Evolutionary conservation across 2,329 filamentous ascomycete species (phyloP).

Genomic region (Phialophora macrospora): DNA sequence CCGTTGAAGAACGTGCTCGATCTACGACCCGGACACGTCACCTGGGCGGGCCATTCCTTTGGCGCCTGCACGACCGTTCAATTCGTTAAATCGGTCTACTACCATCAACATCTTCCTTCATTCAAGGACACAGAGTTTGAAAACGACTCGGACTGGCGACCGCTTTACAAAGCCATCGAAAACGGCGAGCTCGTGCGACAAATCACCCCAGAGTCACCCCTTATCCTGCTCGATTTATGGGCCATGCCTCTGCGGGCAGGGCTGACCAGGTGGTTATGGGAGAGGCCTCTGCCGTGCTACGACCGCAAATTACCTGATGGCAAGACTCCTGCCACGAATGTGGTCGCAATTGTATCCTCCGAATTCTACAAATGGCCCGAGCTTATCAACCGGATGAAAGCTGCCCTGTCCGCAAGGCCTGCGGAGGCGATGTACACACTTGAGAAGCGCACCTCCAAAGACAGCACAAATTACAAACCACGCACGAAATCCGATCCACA

Average conservation of each 20-base stretch:
- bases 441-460: constrained; percentile 20
- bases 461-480: constrained; percentile 9
- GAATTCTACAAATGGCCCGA: constrained; percentile 78
- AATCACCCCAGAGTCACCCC: constrained; percentile 68
- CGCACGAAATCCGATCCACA: constrained; percentile 7
- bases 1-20: constrained; percentile 65
- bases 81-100: constrained; percentile 78
- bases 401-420: constrained; percentile 65
- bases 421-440: constrained; percentile 37
- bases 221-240: constrained; percentile 80
- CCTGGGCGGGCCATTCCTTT: constrained; percentile 81
- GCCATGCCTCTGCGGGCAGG: constrained; percentile 71
- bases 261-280: constrained; percentile 66
- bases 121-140: constrained; percentile 33
- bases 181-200: constrained; percentile 65
- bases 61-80: constrained; percentile 76
- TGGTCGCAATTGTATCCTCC: constrained; percentile 75
- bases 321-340: constrained; percentile 45
- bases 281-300: constrained; percentile 76
- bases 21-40: constrained; percentile 72
- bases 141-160: constrained; percentile 47
- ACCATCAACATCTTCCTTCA: constrained; percentile 47
- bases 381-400: constrained; percentile 72
- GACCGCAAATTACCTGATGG: constrained; percentile 50
- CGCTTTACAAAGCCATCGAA: constrained; percentile 65